phyloP scores from a whole-genome alignment of 805 yeast species.

The Candida ulmi region DNA sequence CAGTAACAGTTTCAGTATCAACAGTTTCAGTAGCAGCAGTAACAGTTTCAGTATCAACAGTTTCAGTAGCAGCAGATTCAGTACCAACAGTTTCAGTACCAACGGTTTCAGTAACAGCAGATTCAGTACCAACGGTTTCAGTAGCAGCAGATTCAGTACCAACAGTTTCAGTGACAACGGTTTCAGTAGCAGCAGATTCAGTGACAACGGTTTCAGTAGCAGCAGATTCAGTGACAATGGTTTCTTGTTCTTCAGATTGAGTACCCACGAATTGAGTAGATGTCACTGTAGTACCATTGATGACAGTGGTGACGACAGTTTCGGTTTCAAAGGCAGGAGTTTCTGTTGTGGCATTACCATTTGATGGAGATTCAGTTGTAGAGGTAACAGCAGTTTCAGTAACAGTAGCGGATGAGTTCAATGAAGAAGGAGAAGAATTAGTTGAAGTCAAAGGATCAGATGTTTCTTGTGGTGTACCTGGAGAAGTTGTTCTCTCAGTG shows the following conservation, averaged over 20 bases:
- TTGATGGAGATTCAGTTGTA: background rate
- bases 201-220: background rate
- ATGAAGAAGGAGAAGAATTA: too few relatives aligned
- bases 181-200: background rate
- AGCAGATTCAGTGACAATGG: too few relatives aligned
- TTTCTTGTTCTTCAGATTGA: background rate
- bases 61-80: background rate
- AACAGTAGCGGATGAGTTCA: background rate
- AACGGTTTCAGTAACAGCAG: background rate
- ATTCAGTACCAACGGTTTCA: conserved; percentile 5
- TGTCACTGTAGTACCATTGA: background rate
- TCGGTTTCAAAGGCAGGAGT: background rate
- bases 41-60: background rate
- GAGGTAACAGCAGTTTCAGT: background rate
- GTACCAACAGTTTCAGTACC: background rate
- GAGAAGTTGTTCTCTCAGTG: too few relatives aligned
- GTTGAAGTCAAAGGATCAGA: too few relatives aligned
- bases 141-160: background rate
- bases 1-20: background rate
- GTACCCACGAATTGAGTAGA: background rate
- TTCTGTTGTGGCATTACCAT: too few relatives aligned
- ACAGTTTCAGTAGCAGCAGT: background rate
- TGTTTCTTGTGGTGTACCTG: background rate
- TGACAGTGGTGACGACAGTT: background rate
- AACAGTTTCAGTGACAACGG: background rate